These are phyloP conservation scores for Epichloe brachyelytri DNA, from an alignment of 2,329 filamentous ascomycete species.

Conservation along the genomic window DNA sequence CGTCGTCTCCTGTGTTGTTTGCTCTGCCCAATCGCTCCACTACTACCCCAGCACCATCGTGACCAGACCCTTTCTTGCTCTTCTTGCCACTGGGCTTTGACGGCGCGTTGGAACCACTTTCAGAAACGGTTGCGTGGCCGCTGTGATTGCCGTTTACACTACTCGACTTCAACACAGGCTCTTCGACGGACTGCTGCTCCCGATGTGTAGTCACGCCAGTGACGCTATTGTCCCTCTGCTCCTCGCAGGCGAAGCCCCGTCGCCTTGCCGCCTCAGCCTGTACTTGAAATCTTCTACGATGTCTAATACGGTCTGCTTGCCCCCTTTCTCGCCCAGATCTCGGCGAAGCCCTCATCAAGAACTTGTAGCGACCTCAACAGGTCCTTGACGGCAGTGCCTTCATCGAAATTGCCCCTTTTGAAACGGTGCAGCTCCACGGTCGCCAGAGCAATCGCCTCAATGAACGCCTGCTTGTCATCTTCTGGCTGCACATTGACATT, in stretches of 20 bases:
- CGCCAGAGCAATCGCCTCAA: conserved; percentile 4
- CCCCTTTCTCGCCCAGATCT: background rate
- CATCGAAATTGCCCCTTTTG: conserved; percentile 1
- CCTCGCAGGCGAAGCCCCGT: background rate
- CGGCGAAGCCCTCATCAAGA: conserved; percentile 3
- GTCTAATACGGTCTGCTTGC: conserved; percentile 1
- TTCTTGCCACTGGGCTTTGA: background rate
- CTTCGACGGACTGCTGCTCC: background rate
- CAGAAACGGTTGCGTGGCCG: background rate
- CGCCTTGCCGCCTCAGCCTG: background rate
- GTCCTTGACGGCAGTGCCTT: conserved; percentile 1
- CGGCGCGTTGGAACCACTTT: background rate
- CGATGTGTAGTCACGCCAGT: background rate
- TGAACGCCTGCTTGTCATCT: conserved; percentile 4
- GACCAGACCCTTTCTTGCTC: background rate
- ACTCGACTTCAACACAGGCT: background rate
- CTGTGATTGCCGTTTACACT: background rate
- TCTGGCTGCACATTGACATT: conserved; percentile 1
- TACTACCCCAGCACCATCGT: background rate
- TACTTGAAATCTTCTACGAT: conserved; percentile 7
- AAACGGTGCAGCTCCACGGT: conserved; percentile 5
- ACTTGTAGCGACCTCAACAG: conserved; percentile 1
- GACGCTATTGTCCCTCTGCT: background rate
- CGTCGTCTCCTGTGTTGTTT: background rate
- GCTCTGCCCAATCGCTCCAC: background rate